phyloP scores from a whole-genome alignment of 2,329 filamentous ascomycete genomes.

The Ceratocystis eucalypticola region DNA sequence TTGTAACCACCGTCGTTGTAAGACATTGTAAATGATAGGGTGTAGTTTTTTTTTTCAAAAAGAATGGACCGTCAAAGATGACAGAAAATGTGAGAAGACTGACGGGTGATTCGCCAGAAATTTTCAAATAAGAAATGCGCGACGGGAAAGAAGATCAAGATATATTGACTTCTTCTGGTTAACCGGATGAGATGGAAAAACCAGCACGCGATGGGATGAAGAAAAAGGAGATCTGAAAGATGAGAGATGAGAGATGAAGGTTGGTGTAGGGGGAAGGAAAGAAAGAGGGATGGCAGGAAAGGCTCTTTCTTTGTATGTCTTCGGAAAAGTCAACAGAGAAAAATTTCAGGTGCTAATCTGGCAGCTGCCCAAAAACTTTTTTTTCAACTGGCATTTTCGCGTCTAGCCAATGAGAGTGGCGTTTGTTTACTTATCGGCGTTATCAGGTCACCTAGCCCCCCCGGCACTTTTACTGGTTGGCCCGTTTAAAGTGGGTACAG shows the following conservation, averaged over 20 bases:
- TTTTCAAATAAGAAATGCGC: constrained; percentile 5
- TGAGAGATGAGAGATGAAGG: neutral
- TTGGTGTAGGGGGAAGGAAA: constrained; percentile 11
- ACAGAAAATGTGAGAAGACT: neutral
- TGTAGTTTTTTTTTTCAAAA: neutral
- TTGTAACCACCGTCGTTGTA: constrained; percentile 31
- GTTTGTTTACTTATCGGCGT: constrained; percentile 9
- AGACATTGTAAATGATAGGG: constrained; percentile 27
- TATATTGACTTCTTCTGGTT: constrained; percentile 9
- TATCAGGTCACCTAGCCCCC: constrained; percentile 13
- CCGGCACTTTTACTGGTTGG: neutral
- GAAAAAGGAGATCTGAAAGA: neutral
- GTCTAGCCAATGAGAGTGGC: constrained; percentile 7
- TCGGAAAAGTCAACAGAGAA: constrained; percentile 8
- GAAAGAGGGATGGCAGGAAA: constrained; percentile 18
- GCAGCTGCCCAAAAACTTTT: constrained; percentile 15
- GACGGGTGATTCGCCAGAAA: neutral
- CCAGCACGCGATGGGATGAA: constrained; percentile 12
- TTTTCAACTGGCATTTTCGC: constrained; percentile 16
- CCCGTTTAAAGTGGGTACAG: neutral
- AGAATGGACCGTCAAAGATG: neutral
- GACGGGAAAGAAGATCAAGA: constrained; percentile 10
- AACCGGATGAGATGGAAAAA: neutral
- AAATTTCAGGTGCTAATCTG: constrained; percentile 14
- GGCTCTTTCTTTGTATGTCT: constrained; percentile 9